Evolutionary conservation across 768 basidiomycete species (phyloP).

Genomic region (Kwoniella newhampshirensis): DNA sequence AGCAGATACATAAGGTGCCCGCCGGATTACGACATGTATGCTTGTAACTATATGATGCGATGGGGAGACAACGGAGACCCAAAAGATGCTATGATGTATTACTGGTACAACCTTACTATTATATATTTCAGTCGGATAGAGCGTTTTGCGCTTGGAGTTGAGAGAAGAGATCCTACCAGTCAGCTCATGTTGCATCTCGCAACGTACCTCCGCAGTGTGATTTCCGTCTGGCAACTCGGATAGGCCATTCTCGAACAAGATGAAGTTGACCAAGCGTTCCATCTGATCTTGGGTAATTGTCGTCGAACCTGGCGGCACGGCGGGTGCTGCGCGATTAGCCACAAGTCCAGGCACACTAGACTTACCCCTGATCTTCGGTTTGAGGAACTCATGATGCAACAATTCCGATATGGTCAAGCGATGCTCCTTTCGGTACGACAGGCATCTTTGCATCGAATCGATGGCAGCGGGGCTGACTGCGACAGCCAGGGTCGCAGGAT

Average conservation of each 20-base stretch:
- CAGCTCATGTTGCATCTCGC: conserved; percentile 6
- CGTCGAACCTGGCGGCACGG: conserved; percentile 34
- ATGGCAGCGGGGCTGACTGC: conserved; percentile 76
- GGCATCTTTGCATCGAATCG: conserved; percentile 75
- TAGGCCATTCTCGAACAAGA: conserved; percentile 26
- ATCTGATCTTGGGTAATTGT: conserved; percentile 42
- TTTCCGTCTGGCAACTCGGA: conserved; percentile 22
- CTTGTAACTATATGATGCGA: conserved; percentile 3
- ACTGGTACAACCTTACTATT: background rate
- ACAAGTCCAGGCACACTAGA: background rate
- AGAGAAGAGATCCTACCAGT: conserved; percentile 41
- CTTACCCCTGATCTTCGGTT: conserved; percentile 33
- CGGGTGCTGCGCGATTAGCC: conserved; percentile 9
- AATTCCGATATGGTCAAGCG: conserved; percentile 84
- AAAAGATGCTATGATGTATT: background rate
- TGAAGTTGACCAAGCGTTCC: conserved; percentile 40
- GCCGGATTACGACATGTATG: too few species aligned
- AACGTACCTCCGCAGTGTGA: conserved; percentile 33
- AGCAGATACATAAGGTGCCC: background rate
- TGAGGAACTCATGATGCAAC: conserved; percentile 75
- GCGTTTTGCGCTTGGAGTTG: conserved; percentile 43
- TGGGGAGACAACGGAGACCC: background rate
- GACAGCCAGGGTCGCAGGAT: conserved; percentile 67
- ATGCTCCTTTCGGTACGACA: conserved; percentile 75
- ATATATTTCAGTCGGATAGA: background rate